Percentiles rank a stretch among this genome's conserved stretches.
Evolutionary conservation across 805 yeast species (phyloP).

Genomic region (Candida stauntonica): DNA sequence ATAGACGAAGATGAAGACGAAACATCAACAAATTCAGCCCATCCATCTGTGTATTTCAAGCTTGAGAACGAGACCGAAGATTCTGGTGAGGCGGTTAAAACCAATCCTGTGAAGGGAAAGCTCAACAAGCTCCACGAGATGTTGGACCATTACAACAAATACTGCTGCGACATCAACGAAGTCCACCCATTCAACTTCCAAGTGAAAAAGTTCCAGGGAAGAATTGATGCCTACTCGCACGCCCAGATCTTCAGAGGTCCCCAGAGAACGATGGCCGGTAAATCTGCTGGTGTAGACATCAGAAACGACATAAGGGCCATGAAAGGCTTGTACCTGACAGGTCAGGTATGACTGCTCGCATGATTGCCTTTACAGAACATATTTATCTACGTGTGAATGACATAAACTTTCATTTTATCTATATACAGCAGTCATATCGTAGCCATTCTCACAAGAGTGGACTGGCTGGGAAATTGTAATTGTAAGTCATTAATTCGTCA

Average conservation of each 20-base stretch:
- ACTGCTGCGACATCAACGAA: conserved; percentile 17
- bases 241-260: conserved; percentile 20
- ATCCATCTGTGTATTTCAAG: conserved; percentile 12
- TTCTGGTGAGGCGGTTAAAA: conserved; percentile 1
- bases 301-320: conserved; percentile 32
- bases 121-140: conserved; percentile 28
- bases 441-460: too few relatives aligned
- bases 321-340: conserved; percentile 38
- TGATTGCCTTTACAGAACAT: too few relatives aligned
- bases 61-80: conserved; percentile 9
- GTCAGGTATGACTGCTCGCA: conserved; percentile 28
- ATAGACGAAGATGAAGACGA: conserved; percentile 7
- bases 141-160: conserved; percentile 27
- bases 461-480: too few relatives aligned
- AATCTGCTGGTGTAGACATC: conserved; percentile 21
- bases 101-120: conserved; percentile 20
- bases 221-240: conserved; percentile 21
- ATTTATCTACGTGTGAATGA: not conserved
- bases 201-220: conserved; percentile 25
- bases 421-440: not conserved
- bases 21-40: conserved; percentile 11
- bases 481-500: conserved; percentile 1
- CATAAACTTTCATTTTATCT: not conserved
- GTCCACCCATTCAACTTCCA: conserved; percentile 29
- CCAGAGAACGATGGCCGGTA: conserved; percentile 22